Evolutionary conservation across 2,329 filamentous ascomycete species (phyloP), one percentile per base, ranked within the genome.

Genomic region (Clarireedia hainanense): DNA sequence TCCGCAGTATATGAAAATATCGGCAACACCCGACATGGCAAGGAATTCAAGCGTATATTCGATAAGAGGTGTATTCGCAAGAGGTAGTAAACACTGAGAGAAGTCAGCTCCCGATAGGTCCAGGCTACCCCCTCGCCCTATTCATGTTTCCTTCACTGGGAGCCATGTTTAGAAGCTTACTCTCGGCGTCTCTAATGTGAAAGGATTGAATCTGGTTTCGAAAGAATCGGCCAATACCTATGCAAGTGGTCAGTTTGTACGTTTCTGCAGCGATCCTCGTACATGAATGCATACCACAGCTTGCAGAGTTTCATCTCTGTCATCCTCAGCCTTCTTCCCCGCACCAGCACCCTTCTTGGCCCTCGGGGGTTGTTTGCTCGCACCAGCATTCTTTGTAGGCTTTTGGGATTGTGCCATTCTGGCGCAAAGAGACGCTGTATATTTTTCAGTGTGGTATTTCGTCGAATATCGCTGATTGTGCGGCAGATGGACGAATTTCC

Each of bases 21-120:
- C 89, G 64, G 94, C 85, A n/a, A 97, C 91, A 57, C 91, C 91
- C 57, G 94, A 91, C 79, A 92, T 92, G 61, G 91, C 91, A 0
- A 99, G 84, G 67, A 96, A 97, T 69, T 97, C 91, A 66, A 97
- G 84, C 4, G 92, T 97, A 71, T 99, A 97, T 72, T 99, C 94
- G 73, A 99, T 95, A 60, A 99, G 78, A 37, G 94, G 92, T 1
- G 86, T 91, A 71, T 97, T 97, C 58, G 90, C 94, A 58, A 99
- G 80, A 10, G 92, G 91, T 6, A 99, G 79, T 34, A 99, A 85
- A 75, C 94, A 97, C 89, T 95, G 66, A 57, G 14, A n/a, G 45
- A 9, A 26, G 24, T 58, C 55, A 61, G 57, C 39, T 6, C 30
- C 12, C 47, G 27, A 40, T 49, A 17, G 36, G 37, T 4, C 9